Percentiles rank a stretch among this genome's conserved stretches.
phyloP scores from a whole-genome alignment of 345 rosid genomes.

The Boechera retrofracta region DNA sequence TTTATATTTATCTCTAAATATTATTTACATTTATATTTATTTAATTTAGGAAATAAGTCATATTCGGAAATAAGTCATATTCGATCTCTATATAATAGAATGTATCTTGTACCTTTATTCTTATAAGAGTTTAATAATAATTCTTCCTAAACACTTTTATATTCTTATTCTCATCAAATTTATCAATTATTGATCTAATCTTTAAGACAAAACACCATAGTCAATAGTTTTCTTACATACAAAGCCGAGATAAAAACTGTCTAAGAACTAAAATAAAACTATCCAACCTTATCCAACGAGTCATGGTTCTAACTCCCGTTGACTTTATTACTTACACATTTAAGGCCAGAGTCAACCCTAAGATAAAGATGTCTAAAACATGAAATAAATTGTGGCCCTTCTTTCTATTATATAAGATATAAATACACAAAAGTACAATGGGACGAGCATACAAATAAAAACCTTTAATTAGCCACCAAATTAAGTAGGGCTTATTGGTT shows the following conservation, averaged over 20 bases:
- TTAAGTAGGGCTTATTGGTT: background rate
- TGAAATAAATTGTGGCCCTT: background rate
- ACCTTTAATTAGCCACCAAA: background rate
- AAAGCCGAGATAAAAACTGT: no score
- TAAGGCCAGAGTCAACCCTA: background rate
- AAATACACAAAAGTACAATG: background rate
- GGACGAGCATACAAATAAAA: background rate
- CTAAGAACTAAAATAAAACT: background rate
- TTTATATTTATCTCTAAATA: no score
- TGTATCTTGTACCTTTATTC: no score
- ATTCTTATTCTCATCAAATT: no score
- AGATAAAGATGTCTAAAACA: background rate
- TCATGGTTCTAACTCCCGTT: background rate
- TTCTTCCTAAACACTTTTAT: no score
- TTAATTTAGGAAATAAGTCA: no score
- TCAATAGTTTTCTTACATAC: background rate
- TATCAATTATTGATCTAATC: background rate
- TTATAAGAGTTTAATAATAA: no score
- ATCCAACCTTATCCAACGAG: background rate
- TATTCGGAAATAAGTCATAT: no score
- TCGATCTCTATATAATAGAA: no score
- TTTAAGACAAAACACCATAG: background rate
- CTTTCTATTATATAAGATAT: background rate
- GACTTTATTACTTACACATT: background rate
- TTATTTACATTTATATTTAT: no score